Conservation (phyloP, 108 stramenopile species). For the Pelagomonas calceolata region DNA sequence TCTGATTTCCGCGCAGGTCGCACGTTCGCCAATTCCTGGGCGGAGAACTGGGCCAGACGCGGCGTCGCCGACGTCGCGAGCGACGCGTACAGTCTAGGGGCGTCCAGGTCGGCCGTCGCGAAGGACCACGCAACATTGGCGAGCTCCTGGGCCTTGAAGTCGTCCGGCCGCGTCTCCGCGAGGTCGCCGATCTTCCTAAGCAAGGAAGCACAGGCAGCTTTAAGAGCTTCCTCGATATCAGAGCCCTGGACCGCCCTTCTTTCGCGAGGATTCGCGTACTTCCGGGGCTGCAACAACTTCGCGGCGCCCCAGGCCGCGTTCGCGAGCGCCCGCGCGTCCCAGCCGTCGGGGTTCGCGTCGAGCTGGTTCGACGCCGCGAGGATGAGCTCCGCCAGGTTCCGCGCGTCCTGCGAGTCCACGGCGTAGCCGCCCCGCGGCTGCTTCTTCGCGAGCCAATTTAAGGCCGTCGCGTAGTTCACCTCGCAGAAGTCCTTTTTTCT, state of each 20-base stretch:
- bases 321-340: background rate
- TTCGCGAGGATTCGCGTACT: background rate
- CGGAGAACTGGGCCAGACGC: background rate
- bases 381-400: background rate
- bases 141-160: background rate
- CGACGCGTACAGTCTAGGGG: background rate
- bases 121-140: slow-evolving; percentile 11
- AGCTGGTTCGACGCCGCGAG: background rate
- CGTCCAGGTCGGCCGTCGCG: slow-evolving; percentile 4
- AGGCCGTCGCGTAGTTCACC: background rate
- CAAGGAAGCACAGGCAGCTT: background rate
- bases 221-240: too few relatives aligned
- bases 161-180: background rate
- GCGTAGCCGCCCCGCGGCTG: background rate
- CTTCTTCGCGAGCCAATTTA: background rate
- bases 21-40: background rate
- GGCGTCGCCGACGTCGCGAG: background rate
- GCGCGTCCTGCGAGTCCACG: background rate
- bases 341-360: background rate
- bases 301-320: background rate
- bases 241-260: background rate
- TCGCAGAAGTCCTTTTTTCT: background rate
- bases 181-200: background rate
- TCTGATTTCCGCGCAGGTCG: too few relatives aligned
- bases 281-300: background rate